These are phyloP conservation scores for Cryphonectria carpinicola DNA, from an alignment of 2,329 filamentous ascomycete genomes.

Conservation along the genomic window DNA sequence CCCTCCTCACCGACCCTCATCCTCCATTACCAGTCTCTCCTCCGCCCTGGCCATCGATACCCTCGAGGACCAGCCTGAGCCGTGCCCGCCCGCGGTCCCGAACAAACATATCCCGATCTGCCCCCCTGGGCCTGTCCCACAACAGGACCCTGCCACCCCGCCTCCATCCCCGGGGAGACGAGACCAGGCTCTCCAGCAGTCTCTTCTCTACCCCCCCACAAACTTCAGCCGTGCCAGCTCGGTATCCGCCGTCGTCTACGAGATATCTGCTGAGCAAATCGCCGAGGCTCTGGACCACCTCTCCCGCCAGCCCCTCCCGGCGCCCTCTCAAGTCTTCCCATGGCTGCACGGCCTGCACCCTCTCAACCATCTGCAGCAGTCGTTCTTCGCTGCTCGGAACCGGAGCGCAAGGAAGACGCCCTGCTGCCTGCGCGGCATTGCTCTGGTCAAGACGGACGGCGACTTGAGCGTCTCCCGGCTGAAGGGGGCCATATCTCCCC, in stretches of 20 bases:
- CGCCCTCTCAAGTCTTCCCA: constrained; percentile 86
- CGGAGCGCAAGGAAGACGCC: constrained; percentile 72
- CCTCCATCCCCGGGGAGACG: constrained; percentile 67
- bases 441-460: constrained; percentile 86
- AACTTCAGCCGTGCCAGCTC: constrained; percentile 57
- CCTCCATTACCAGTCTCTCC: constrained; percentile 38
- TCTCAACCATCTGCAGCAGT: constrained; percentile 83
- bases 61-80: constrained; percentile 40
- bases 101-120: constrained; percentile 93
- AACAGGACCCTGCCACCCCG: constrained; percentile 61
- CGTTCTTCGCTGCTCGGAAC: constrained; percentile 83
- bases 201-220: constrained; percentile 76
- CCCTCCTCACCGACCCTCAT: constrained; percentile 39
- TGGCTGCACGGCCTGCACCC: constrained; percentile 95
- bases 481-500: constrained; percentile 83
- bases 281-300: constrained; percentile 75
- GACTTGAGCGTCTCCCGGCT: constrained; percentile 74
- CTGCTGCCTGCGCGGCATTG: constrained; percentile 77
- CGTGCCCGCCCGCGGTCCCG: constrained; percentile 58
- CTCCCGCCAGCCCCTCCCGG: constrained; percentile 79
- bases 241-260: constrained; percentile 67
- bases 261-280: constrained; percentile 70
- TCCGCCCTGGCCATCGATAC: constrained; percentile 43
- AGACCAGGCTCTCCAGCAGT: constrained; percentile 60
- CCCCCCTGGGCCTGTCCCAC: constrained; percentile 72